Evolutionary conservation across 108 stramenopile genomes (phyloP), one percentile per base, ranked within the genome.

Genomic region (Pseudonitzschia delicatissima): DNA sequence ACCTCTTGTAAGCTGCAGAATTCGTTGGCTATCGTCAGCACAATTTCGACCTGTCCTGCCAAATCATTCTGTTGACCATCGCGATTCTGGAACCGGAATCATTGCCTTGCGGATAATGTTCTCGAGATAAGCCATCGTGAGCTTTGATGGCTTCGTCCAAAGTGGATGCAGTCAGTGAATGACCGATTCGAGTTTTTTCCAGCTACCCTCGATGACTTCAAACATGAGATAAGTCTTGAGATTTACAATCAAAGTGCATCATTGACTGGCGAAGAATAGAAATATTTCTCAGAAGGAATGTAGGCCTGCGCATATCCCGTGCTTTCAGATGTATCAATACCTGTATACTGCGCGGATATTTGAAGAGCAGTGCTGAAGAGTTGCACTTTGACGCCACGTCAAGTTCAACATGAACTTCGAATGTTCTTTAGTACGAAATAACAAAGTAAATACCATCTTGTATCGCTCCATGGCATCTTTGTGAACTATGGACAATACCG

Each of bases 171-270:
- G 68, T 68, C n/a, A n/a, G n/a, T 85, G 72, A 5, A 98, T 65
- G 11, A 72, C 78, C n/a, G 59, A 50, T 17, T 78, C 75, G 9
- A 99, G 78, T 57, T 59, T 66, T 21, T 87, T 78, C 97, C 97
- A 99, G 15, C 92, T 87, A 28, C 85, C 92, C 64, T 99, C 99
- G 42, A 99, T 69, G 20, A 99, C 98, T 75, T 98, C 98, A 70
- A 99, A 98, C 97, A 99, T 97, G 45, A 95, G 70, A 73, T 97
- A 99, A 59, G 81, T 95, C 80, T 93, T 92, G 37, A 99, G 76
- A 80, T 97, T 98, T 60, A 81, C 81, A n/a, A 91, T 78, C 60
- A 99, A n/a, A 93, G 76, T 97, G 96, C 58, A 92, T 74, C 97
- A 99, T 98, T 36, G 93, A 82, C 32, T 95, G 94, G 3, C 98